phyloP scores from a whole-genome alignment of 352 stramenopile species.

The Poterioochromonas sp. region DNA sequence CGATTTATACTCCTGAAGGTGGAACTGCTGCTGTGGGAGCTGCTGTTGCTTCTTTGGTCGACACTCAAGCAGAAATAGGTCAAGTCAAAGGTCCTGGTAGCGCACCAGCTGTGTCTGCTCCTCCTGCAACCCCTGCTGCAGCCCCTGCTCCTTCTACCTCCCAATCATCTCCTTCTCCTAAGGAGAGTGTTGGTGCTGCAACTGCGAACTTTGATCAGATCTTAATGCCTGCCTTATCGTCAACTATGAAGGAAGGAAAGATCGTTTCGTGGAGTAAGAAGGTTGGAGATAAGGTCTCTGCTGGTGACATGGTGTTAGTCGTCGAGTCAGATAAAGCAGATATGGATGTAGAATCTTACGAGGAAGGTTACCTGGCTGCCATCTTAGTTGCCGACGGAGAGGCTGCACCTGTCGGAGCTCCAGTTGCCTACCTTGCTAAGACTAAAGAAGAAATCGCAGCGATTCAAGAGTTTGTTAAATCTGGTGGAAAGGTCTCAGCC shows the following conservation, averaged over 20 bases:
- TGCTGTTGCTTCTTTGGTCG: constrained; percentile 62
- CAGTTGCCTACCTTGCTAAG: constrained; percentile 60
- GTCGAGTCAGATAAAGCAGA: constrained; percentile 96
- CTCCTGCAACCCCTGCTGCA: constrained; percentile 41
- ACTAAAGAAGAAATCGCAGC: constrained; percentile 58
- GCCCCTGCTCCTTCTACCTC: constrained; percentile 39
- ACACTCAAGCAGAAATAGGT: constrained; percentile 54
- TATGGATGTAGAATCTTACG: constrained; percentile 73
- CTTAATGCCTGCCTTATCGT: constrained; percentile 39
- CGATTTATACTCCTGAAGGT: constrained; percentile 56
- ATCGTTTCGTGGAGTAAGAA: constrained; percentile 46
- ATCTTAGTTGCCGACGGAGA: constrained; percentile 62
- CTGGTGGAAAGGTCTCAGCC: constrained; percentile 45
- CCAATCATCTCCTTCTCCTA: not conserved
- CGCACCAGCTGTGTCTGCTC: constrained; percentile 41
- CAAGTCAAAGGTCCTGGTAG: constrained; percentile 51
- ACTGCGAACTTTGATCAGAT: constrained; percentile 40
- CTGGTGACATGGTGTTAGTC: constrained; percentile 82
- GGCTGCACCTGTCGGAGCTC: constrained; percentile 54
- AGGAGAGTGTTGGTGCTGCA: not conserved
- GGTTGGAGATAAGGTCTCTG: constrained; percentile 68
- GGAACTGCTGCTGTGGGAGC: constrained; percentile 59
- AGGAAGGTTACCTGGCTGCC: constrained; percentile 67
- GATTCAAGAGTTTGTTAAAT: constrained; percentile 54
- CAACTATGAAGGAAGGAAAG: constrained; percentile 42